Percentiles rank a stretch among this genome's conserved stretches.
phyloP scores from a whole-genome alignment of 306 rosid genomes.

The Delonix regia region DNA sequence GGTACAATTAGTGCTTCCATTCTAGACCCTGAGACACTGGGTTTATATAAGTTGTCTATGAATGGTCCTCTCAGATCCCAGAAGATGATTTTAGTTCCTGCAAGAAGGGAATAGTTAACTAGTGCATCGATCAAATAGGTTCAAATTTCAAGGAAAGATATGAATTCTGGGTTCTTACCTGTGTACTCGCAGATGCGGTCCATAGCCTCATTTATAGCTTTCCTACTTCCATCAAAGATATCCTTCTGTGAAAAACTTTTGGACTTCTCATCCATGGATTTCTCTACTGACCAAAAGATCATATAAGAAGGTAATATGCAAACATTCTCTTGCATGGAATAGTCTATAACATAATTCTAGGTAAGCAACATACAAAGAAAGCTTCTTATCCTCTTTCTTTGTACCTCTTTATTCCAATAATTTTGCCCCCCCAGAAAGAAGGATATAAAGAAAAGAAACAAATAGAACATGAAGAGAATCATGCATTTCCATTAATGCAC shows the following conservation, averaged over 20 bases:
- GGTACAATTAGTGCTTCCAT: conserved; percentile 84
- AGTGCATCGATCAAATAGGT: conserved; percentile 28
- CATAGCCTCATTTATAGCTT: conserved; percentile 81
- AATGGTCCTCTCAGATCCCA: conserved; percentile 90
- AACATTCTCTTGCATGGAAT: conserved; percentile 18
- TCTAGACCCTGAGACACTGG: conserved; percentile 75
- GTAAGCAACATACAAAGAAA: conserved; percentile 12
- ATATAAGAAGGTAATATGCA: conserved; percentile 15
- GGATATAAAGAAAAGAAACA: background rate
- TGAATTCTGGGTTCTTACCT: conserved; percentile 52
- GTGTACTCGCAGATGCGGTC: conserved; percentile 90
- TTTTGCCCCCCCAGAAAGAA: no score
- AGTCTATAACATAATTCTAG: background rate
- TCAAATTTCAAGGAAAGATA: conserved; percentile 30
- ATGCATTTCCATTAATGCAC: background rate
- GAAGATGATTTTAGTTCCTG: conserved; percentile 97
- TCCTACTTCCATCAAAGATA: conserved; percentile 89
- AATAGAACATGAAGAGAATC: conserved; percentile 18
- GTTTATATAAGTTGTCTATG: conserved; percentile 83
- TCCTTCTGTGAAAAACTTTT: conserved; percentile 66
- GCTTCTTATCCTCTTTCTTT: background rate
- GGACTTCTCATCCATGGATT: conserved; percentile 69
- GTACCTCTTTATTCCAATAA: background rate
- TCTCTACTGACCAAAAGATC: conserved; percentile 52
- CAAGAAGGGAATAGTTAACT: conserved; percentile 35